A percentile compares a stretch with the other conserved stretches of the same genome.
Evolutionary conservation across 164 flowering plant genomes (phyloP).

Genomic region (Vitis cinerea): DNA sequence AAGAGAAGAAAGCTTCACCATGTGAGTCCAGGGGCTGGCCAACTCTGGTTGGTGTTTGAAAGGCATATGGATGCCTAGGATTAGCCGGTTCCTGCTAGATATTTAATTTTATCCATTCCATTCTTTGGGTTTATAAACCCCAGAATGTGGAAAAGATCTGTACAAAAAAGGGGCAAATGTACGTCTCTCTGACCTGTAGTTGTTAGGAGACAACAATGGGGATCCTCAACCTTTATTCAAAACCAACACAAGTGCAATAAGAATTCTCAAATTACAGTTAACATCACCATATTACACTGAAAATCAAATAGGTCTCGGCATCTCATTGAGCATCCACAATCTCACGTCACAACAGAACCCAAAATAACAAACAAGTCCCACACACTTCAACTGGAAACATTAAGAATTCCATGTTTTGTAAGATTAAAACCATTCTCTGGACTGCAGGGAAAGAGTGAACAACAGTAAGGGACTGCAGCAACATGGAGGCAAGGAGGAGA

Average conservation of each 20-base stretch:
- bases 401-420: slow-evolving; percentile 8
- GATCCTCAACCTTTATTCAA: slow-evolving; percentile 4
- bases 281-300: slow-evolving; percentile 7
- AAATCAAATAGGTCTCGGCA: slow-evolving; percentile 16
- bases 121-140: too few species aligned
- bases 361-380: slow-evolving; percentile 4
- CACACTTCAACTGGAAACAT: slow-evolving; percentile 20
- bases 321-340: slow-evolving; percentile 17
- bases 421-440: slow-evolving; percentile 10
- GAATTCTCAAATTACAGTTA: slow-evolving; percentile 4
- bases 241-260: background rate
- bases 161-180: too few species aligned
- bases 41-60: too few species aligned
- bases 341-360: slow-evolving; percentile 14
- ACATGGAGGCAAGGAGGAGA: background rate
- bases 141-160: too few species aligned
- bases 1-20: too few species aligned
- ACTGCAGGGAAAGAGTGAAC: slow-evolving; percentile 9
- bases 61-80: too few species aligned
- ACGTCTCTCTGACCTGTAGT: background rate
- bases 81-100: too few species aligned
- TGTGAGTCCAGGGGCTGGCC: too few species aligned
- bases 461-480: background rate
- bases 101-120: too few species aligned
- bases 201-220: background rate